These are phyloP conservation scores for Cordia subcordata DNA, from an alignment of 257 asterid species.

Conservation along the genomic window DNA sequence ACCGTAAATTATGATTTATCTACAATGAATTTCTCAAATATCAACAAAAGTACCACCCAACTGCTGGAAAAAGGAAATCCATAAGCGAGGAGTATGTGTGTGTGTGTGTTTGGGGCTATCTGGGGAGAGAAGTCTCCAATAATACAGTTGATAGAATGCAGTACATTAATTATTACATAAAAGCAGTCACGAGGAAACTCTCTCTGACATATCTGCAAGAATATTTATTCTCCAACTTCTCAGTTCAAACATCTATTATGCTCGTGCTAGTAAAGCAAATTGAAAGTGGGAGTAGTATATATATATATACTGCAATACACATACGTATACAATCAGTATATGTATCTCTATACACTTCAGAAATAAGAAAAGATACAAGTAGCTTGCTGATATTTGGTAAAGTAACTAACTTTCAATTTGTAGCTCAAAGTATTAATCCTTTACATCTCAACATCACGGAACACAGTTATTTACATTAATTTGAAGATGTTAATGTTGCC, in stretches of 20 bases:
- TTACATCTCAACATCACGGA: conserved; percentile 2
- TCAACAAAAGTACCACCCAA: no score
- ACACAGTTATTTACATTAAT: not conserved
- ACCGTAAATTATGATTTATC: no score
- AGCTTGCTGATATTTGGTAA: not conserved
- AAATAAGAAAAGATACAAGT: conserved; percentile 1
- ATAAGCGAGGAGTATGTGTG: no score
- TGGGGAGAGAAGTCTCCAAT: conserved; percentile 8
- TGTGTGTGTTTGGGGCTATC: not conserved
- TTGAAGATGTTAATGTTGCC: not conserved
- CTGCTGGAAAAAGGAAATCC: no score
- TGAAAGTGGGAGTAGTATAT: no score
- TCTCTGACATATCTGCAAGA: conserved; percentile 26
- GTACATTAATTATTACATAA: no score
- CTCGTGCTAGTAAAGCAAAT: conserved; percentile 19
- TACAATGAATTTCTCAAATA: no score
- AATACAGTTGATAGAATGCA: conserved; percentile 11
- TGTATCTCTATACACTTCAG: not conserved
- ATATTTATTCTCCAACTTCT: conserved; percentile 37
- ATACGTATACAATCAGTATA: not conserved
- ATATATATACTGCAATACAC: conserved; percentile 23
- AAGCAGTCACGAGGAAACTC: conserved; percentile 45
- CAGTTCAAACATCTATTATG: conserved; percentile 23
- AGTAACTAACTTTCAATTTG: no score
- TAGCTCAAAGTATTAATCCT: no score